These are phyloP conservation scores for Glycine soja DNA, from an alignment of 306 rosid genomes.

Conservation along the genomic window DNA sequence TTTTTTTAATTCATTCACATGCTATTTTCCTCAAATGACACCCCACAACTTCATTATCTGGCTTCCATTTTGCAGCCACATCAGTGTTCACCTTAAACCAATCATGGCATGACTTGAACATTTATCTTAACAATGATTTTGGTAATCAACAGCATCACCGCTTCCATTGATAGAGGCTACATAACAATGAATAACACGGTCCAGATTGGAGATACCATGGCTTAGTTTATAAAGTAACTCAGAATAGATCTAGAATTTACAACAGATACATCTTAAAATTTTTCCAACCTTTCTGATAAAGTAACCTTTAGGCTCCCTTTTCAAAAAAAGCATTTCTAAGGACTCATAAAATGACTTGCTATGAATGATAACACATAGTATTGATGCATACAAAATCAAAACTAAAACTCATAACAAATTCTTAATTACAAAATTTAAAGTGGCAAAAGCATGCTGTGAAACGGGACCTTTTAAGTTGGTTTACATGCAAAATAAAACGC, in stretches of 20 bases:
- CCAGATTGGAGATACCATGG: not conserved
- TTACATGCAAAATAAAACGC: slow-evolving; percentile 42
- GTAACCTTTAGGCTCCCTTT: not conserved
- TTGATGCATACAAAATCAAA: slow-evolving; percentile 25
- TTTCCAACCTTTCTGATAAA: not conserved
- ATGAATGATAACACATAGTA: slow-evolving; percentile 6
- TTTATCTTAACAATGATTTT: slow-evolving; percentile 7
- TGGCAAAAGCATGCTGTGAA: slow-evolving; percentile 60
- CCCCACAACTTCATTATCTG: not conserved
- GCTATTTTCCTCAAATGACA: too few species aligned
- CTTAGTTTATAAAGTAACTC: not conserved
- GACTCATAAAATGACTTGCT: not conserved
- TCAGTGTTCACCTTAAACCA: slow-evolving; percentile 6
- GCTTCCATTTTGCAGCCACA: slow-evolving; percentile 13
- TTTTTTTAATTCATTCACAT: not conserved
- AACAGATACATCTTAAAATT: not conserved
- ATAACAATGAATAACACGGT: not conserved
- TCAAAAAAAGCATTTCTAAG: not conserved
- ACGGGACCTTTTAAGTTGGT: slow-evolving; percentile 62
- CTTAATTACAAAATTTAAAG: not conserved
- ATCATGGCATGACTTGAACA: not conserved
- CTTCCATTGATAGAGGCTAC: not conserved
- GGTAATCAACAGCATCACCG: not conserved
- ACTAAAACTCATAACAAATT: not conserved
- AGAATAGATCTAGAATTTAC: not conserved